These are phyloP conservation scores for Suhomyces wounanorum DNA, from an alignment of 1,139 yeast genomes.

Conservation along the genomic window DNA sequence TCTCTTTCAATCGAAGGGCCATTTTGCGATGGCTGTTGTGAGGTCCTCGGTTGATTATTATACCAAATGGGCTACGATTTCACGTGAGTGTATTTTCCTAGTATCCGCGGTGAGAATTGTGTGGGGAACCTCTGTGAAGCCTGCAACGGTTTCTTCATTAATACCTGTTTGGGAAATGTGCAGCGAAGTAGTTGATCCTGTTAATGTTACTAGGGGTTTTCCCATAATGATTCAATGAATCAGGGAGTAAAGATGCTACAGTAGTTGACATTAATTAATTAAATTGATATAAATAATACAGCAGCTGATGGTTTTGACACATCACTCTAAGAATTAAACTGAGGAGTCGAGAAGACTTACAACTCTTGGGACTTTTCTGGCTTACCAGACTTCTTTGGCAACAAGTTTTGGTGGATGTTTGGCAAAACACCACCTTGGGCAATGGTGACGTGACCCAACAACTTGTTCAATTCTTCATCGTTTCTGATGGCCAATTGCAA, in stretches of 20 bases:
- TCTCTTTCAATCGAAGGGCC: slow-evolving; percentile 18
- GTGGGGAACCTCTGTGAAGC: background rate
- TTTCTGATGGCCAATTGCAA: slow-evolving; percentile 97
- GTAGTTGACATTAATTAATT: background rate
- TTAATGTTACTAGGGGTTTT: too few species aligned
- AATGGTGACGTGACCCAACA: slow-evolving; percentile 48
- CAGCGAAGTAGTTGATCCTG: too few species aligned
- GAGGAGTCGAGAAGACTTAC: slow-evolving; percentile 10
- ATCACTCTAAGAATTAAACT: slow-evolving; percentile 9
- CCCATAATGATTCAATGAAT: too few species aligned
- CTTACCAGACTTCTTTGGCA: slow-evolving; percentile 25
- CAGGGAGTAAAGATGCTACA: background rate
- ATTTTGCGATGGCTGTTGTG: slow-evolving; percentile 5
- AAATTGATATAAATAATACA: slow-evolving; percentile 14
- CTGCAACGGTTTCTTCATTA: too few species aligned
- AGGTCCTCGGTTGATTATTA: background rate
- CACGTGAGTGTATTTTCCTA: background rate
- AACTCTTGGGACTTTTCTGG: slow-evolving; percentile 23
- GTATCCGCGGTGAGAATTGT: slow-evolving; percentile 1
- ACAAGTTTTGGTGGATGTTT: slow-evolving; percentile 26
- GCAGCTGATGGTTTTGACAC: slow-evolving; percentile 1
- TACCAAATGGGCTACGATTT: background rate
- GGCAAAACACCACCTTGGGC: slow-evolving; percentile 31
- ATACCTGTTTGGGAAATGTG: too few species aligned
- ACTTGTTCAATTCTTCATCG: slow-evolving; percentile 94